Base-by-base conservation (phyloP, 2,329 filamentous ascomycete species). In the Lecanicillium sp. region DNA sequence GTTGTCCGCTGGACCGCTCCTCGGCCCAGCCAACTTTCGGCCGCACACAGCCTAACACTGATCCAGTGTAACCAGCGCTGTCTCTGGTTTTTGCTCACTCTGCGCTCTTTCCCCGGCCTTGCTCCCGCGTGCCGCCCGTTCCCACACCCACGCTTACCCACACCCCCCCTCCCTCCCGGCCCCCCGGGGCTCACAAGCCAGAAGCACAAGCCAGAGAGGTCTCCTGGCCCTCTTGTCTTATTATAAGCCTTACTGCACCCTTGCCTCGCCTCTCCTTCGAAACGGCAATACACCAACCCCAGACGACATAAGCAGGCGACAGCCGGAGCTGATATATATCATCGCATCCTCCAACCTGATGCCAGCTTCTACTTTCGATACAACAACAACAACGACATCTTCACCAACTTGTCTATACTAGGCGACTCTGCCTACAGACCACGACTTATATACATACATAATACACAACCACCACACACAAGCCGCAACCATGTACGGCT, bases 401-500 rank as follows among this genome's bases (percentile, higher is more conserved):
- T n/a, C n/a, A n/a, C 19, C 35, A 37, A 40, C 35, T 24, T 29
- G 5, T 32, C 24, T 36, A 32, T 29, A n/a, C 24, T 12, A 29
- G 12, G 26, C 17, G 26, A 42, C 12, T 14, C 37, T 37, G 42
- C 23, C 42, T 21, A 27, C 43, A 32, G 36, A 24, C 44, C n/a
- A 10, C 35, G 17, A 15, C 8, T 15, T 30, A 50, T 32, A 51
- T 56, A 58, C 41, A 53, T 56, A 36, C 54, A 50, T 54, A 40
- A 50, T 49, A 46, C 58, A 52, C 49, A 51, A 50, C 56, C 49
- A 48, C 48, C 54, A 63, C 42, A 32, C 52, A 55, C 35, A 38
- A 11, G 19, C 33, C n/a, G 24, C 37, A 40, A 40, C 56, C 60
- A 77, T 77, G 74, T 75, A 69, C 65, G 68, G 70, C 56, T 69